Percentiles rank a stretch among this genome's conserved stretches.
These are phyloP conservation scores for Zygoascus sp. DNA, from an alignment of 1,139 yeast genomes.

Conservation along the genomic window DNA sequence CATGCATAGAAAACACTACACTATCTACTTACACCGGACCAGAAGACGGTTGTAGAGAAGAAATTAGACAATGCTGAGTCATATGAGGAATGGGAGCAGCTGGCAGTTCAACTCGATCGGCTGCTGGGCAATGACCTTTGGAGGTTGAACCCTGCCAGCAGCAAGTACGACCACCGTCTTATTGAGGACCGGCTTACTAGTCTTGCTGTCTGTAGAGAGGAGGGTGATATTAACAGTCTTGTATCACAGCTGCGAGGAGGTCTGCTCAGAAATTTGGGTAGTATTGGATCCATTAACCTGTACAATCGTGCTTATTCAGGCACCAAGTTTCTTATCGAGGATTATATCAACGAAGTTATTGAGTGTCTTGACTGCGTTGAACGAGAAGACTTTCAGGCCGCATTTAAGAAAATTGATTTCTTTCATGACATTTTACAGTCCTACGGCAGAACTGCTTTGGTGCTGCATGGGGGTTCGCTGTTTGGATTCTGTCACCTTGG, in stretches of 20 bases:
- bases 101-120: conserved; percentile 35
- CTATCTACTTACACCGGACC: conserved; percentile 22
- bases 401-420: conserved; percentile 68
- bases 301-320: conserved; percentile 84
- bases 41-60: conserved; percentile 19
- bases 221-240: conserved; percentile 54
- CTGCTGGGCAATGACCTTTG: conserved; percentile 37
- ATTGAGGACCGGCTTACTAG: conserved; percentile 69
- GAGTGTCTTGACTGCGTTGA: conserved; percentile 57
- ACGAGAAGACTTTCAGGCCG: conserved; percentile 17
- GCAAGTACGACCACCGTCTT: conserved; percentile 77
- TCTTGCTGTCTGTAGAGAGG: conserved; percentile 57
- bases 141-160: conserved; percentile 75
- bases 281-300: conserved; percentile 73
- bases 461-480: conserved; percentile 89
- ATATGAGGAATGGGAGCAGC: conserved; percentile 34
- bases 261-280: conserved; percentile 82
- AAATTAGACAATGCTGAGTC: conserved; percentile 27
- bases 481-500: conserved; percentile 94
- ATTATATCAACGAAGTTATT: conserved; percentile 72
- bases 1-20: conserved; percentile 18
- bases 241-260: conserved; percentile 78
- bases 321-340: conserved; percentile 82
- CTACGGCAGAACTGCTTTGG: conserved; percentile 83
- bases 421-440: conserved; percentile 89